Evolutionary conservation across 2,329 filamentous ascomycete genomes (phyloP).

Genomic region (Leptographium procerum): DNA sequence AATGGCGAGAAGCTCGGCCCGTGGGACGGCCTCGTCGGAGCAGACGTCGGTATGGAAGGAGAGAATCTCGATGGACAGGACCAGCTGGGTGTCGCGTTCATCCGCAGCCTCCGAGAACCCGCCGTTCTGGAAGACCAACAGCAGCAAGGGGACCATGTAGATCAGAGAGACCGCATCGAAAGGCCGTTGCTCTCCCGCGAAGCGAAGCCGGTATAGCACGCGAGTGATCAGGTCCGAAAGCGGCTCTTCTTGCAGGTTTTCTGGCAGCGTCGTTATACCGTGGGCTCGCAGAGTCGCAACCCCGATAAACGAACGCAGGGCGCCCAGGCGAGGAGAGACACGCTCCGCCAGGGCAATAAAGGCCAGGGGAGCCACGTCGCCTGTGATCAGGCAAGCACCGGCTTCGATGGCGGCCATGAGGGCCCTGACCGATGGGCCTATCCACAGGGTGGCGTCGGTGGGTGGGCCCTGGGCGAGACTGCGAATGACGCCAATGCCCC

Average conservation of each 20-base stretch:
- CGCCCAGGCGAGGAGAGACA: constrained; percentile 61
- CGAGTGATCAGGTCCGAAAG: constrained; percentile 76
- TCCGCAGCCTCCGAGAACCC: constrained; percentile 64
- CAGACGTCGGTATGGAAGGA: constrained; percentile 79
- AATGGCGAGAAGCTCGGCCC: constrained; percentile 57
- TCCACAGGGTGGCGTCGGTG: constrained; percentile 82
- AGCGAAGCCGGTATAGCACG: constrained; percentile 80
- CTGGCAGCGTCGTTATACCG: constrained; percentile 59
- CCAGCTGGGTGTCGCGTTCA: constrained; percentile 78
- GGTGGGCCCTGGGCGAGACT: constrained; percentile 77
- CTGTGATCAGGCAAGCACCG: constrained; percentile 71
- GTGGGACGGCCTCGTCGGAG: constrained; percentile 62
- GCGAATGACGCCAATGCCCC: constrained; percentile 77
- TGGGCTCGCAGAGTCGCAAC: constrained; percentile 75
- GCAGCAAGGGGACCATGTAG: constrained; percentile 74
- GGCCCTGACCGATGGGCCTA: constrained; percentile 65
- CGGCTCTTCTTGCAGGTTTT: constrained; percentile 65
- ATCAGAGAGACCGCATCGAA: constrained; percentile 81
- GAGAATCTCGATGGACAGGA: constrained; percentile 79
- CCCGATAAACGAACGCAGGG: constrained; percentile 71
- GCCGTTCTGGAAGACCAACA: constrained; percentile 66
- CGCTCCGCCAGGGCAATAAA: constrained; percentile 73
- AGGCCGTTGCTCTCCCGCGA: constrained; percentile 84
- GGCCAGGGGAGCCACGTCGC: constrained; percentile 63
- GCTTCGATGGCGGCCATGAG: constrained; percentile 66